These are phyloP conservation scores for Closterium sp. DNA, from an alignment of 139 green algal genomes.

Conservation along the genomic window DNA sequence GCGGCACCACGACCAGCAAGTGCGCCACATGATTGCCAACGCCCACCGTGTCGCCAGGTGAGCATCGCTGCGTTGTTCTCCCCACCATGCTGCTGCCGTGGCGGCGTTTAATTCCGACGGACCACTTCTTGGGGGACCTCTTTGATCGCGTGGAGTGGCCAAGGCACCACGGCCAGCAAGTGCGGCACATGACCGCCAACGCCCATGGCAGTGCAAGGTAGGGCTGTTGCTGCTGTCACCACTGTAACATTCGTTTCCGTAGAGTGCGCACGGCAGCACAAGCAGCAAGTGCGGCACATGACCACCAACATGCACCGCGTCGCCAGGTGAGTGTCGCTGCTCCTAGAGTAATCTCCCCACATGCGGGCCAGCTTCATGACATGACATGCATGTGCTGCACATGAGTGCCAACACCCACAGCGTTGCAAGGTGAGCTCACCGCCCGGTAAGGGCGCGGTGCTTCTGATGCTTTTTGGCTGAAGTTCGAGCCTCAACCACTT, in stretches of 20 bases:
- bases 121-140: slow-evolving; percentile 23
- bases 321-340: not conserved
- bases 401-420: too few relatives aligned
- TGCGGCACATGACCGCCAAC: slow-evolving; percentile 1
- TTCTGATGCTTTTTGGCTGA: too few relatives aligned
- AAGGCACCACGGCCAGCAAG: not conserved
- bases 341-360: not conserved
- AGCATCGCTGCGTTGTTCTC: not conserved
- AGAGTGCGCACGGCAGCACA: not conserved
- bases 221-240: too few relatives aligned
- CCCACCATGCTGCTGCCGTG: not conserved
- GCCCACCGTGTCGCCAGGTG: slow-evolving; percentile 6
- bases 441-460: too few relatives aligned
- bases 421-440: too few relatives aligned
- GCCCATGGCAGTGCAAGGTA: not conserved
- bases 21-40: not conserved
- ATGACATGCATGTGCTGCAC: not conserved
- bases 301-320: not conserved
- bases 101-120: not conserved
- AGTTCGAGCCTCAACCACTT: too few relatives aligned
- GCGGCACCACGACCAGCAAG: not conserved
- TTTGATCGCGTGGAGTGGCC: not conserved
- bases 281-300: not conserved
- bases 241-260: too few relatives aligned
- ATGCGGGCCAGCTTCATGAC: too few relatives aligned